Evolutionary conservation across 108 stramenopile genomes (phyloP), one percentile per base, ranked within the genome.

Genomic region (Cyclostephanos invisitatus): DNA sequence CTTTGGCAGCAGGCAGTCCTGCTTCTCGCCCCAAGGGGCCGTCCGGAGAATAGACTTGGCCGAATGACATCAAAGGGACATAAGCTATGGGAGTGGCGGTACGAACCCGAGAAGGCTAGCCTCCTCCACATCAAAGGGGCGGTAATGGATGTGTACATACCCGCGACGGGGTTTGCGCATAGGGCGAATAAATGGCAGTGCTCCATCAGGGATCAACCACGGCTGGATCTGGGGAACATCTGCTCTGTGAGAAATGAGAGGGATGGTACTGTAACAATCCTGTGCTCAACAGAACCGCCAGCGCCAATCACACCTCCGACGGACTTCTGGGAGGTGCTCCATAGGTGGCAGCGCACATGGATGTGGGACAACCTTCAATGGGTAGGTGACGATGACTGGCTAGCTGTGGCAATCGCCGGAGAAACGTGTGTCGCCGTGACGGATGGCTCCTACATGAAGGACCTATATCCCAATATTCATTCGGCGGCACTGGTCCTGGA

Each of bases 71-170:
- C 36, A 18, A 47, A 62, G 3, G 70, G 60, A 2, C 48, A 71
- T 32, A 71, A 71, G 18, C 4, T 62, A 3, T 71, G 70, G 70
- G 59, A 71, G 15, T 71, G 70, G 70, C 8, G 60, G n/a, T 14
- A 53, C 22, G 54, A 61, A 35, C 27, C 0, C 21, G 48, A n/a
- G 25, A 28, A 44, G 25, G 27, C 15, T 24, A 10, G 29, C 21
- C 20, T 46, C 3, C 11, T 37, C 32, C 59, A 62, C 18, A 21
- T 21, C 5, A n/a, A 49, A 2, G 29, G 40, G 1, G 60, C 32
- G 24, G 0, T 14, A 24, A 71, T 62, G 59, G 48, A 71, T 48
- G 46, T 60, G 2, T 60, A 61, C 15, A 47, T 36, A 3, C 49
- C 17, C 17, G 20, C 20, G 20, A 9, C 5, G 10, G 49, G 49